phyloP scores from a whole-genome alignment of 345 rosid genomes.

The Eucalyptus pauciflora region DNA sequence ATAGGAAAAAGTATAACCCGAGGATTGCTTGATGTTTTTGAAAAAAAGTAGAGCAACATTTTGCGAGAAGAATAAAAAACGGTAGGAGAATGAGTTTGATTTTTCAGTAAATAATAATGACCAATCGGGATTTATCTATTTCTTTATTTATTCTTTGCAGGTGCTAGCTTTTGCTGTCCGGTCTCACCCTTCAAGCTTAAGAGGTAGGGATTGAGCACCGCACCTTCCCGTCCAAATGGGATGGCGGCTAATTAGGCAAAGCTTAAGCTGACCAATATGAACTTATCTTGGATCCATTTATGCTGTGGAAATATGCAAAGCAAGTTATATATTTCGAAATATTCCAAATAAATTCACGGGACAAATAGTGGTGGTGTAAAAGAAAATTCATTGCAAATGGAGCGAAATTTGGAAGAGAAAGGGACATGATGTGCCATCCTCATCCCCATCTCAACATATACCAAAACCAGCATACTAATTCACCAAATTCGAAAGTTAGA shows the following conservation, averaged over 20 bases:
- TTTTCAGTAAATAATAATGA: background rate
- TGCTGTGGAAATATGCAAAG: background rate
- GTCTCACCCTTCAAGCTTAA: background rate
- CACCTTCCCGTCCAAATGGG: background rate
- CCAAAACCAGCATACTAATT: no score
- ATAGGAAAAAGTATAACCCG: background rate
- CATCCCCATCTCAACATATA: no score
- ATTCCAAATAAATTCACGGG: background rate
- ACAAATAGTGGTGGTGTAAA: background rate
- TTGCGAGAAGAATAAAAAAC: background rate
- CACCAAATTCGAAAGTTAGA: no score
- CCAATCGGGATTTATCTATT: background rate
- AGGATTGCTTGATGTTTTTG: background rate
- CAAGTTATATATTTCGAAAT: background rate
- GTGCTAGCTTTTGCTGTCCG: background rate
- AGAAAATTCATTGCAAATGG: background rate
- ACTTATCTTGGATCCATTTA: background rate
- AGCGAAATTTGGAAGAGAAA: background rate
- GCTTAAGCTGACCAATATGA: fast-evolving
- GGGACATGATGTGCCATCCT: background rate
- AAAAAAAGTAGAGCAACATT: background rate
- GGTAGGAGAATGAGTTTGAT: background rate
- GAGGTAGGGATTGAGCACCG: fast-evolving
- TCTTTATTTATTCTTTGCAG: background rate
- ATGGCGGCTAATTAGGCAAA: background rate